These are phyloP conservation scores for Backusella parvicylindrica DNA, from an alignment of 192 early-diverging fungal genomes.

Conservation along the genomic window DNA sequence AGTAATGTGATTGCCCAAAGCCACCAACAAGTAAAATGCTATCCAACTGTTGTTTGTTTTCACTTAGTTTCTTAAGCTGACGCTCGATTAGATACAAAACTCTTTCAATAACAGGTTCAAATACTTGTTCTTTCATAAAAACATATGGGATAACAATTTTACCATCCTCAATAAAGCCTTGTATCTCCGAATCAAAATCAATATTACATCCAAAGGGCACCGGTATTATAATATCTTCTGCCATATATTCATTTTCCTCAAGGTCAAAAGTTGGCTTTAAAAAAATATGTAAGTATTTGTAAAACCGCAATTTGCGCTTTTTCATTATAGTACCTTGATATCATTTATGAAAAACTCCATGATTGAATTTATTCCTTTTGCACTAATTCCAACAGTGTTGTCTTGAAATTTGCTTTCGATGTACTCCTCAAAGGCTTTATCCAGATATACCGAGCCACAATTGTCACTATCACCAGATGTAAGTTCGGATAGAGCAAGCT, in stretches of 20 bases:
- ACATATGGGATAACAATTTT: conserved; percentile 36
- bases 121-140: conserved; percentile 41
- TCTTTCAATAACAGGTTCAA: conserved; percentile 45
- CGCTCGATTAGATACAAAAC: conserved; percentile 42
- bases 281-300: not conserved
- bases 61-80: conserved; percentile 37
- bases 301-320: not conserved
- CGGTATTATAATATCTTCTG: conserved; percentile 39
- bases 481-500: conserved; percentile 36
- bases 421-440: conserved; percentile 43
- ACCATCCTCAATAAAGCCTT: conserved; percentile 16
- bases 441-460: conserved; percentile 47
- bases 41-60: conserved; percentile 11
- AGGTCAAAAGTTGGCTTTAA: conserved; percentile 42
- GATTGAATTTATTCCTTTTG: conserved; percentile 23
- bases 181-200: not conserved
- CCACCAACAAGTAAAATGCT: conserved; percentile 51
- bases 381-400: conserved; percentile 34
- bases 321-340: conserved; percentile 28
- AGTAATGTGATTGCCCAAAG: conserved; percentile 49
- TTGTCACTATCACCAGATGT: conserved; percentile 51
- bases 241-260: conserved; percentile 35
- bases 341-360: conserved; percentile 50
- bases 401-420: conserved; percentile 40
- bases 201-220: conserved; percentile 33